Evolutionary conservation across 169 alveolate species (phyloP), one percentile per base, ranked within the genome.

Genomic region (Eimeria praecox): DNA sequence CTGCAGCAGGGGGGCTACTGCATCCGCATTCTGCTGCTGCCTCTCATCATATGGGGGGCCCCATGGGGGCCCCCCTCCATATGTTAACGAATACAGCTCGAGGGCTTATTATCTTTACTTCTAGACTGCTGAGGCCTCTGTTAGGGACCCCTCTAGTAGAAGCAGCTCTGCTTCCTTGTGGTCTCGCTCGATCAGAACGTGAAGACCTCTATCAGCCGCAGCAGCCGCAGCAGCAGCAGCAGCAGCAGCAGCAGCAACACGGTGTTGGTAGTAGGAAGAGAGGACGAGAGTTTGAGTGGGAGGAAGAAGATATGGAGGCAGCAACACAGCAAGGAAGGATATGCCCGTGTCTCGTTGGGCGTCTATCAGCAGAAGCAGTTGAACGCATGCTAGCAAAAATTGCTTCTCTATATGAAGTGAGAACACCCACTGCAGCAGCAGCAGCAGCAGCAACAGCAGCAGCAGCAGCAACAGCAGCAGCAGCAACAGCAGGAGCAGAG

Each of bases 281-380:
- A 40, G 88, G 88, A 18, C 42, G 88, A 12, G 88, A 77, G 88
- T 77, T 77, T 27, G 88, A 77, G 22, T 77, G 88, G 88, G 64
- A 77, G 56, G 40, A 38, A 24, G 88, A 77, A 44, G 88, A 77
- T 18, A 2, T 40, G 49, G 40, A 77, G 12, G 88, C 24, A 22
- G 56, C 64, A 1, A 4, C 49, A 46, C 88, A 77, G 30, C 54
- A 44, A 30, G 38, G 88, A 6, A 30, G 16, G 14, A 27, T 40
- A 12, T 77, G 40, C 10, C 64, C 56, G 10, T 77, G 88, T 16
- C 59, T 77, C 16, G 88, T 77, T 18, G 88, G 88, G 33, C 27
- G 88, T 10, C 27, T 77, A 6, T 77, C 88, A 14, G 64, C 88
- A 27, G 71, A 44, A 46, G 66, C 90, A 0, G 90, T 52, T 33